These are phyloP conservation scores for Candida methanosorbosa DNA, from an alignment of 805 yeast species.

Conservation along the genomic window DNA sequence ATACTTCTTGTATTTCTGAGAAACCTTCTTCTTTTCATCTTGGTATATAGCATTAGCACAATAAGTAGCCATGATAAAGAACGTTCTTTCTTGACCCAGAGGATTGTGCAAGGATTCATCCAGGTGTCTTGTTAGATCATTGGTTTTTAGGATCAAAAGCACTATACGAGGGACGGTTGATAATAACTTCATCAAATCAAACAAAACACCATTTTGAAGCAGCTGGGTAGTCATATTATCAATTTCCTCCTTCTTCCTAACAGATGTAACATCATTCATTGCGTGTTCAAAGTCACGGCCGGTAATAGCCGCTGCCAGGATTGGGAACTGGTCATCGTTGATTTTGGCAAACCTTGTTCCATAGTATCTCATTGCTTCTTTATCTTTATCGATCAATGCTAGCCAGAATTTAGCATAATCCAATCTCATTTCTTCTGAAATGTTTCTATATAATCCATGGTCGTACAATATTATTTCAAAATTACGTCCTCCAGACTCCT, in stretches of 20 bases:
- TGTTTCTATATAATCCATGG: constrained; percentile 87
- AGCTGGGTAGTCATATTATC: constrained; percentile 57
- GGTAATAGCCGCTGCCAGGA: constrained; percentile 89
- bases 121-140: constrained; percentile 81
- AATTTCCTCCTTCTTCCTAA: constrained; percentile 56
- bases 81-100: constrained; percentile 79
- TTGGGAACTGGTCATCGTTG: constrained; percentile 64
- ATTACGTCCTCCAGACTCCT: constrained; percentile 43
- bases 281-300: constrained; percentile 85
- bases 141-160: constrained; percentile 80
- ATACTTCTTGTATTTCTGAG: too few relatives aligned
- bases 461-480: constrained; percentile 90
- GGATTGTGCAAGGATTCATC: constrained; percentile 82
- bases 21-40: too few relatives aligned
- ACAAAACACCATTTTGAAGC: constrained; percentile 52
- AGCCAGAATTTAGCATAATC: constrained; percentile 92
- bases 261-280: constrained; percentile 45
- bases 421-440: constrained; percentile 66
- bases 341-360: constrained; percentile 78
- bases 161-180: constrained; percentile 81
- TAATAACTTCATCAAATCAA: constrained; percentile 70
- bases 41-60: constrained; percentile 74
- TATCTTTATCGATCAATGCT: constrained; percentile 67
- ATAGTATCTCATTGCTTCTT: constrained; percentile 56
- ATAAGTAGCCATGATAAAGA: constrained; percentile 80